Conservation (phyloP, 352 stramenopile species). For the Phytophthora sp. region DNA sequence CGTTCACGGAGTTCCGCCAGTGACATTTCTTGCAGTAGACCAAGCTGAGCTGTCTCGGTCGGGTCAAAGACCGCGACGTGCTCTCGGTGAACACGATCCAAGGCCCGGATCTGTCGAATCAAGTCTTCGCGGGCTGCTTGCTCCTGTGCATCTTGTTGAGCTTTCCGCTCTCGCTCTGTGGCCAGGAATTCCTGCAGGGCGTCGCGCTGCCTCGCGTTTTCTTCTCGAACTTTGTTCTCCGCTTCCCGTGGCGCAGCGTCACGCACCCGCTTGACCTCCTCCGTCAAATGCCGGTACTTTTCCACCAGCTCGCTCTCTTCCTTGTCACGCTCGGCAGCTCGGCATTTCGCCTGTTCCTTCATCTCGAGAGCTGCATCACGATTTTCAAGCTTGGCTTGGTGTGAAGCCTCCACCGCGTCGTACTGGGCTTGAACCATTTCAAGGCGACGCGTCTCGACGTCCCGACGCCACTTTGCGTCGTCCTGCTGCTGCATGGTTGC, state of each 20-base stretch:
- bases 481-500: conserved; percentile 85
- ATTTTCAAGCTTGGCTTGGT: conserved; percentile 78
- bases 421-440: conserved; percentile 87
- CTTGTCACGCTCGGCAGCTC: conserved; percentile 64
- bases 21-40: conserved; percentile 93
- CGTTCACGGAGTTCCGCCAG: conserved; percentile 85
- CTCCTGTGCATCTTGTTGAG: conserved; percentile 64
- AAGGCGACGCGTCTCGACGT: conserved; percentile 81
- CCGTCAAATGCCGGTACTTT: conserved; percentile 58
- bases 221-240: conserved; percentile 60
- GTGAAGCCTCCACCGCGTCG: conserved; percentile 77
- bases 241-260: conserved; percentile 84
- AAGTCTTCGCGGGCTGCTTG: conserved; percentile 80
- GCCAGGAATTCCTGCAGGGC: conserved; percentile 70
- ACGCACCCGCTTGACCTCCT: conserved; percentile 77
- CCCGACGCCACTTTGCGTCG: conserved; percentile 60
- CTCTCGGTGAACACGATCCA: conserved; percentile 81
- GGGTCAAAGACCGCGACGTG: conserved; percentile 91
- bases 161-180: conserved; percentile 66
- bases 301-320: conserved; percentile 65
- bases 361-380: conserved; percentile 79
- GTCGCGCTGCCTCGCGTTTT: conserved; percentile 67
- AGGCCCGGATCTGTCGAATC: conserved; percentile 85
- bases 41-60: conserved; percentile 85
- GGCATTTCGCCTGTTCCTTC: conserved; percentile 73